Base-by-base conservation (phyloP, 345 rosid species). In the Melaleuca quinquenervia region DNA sequence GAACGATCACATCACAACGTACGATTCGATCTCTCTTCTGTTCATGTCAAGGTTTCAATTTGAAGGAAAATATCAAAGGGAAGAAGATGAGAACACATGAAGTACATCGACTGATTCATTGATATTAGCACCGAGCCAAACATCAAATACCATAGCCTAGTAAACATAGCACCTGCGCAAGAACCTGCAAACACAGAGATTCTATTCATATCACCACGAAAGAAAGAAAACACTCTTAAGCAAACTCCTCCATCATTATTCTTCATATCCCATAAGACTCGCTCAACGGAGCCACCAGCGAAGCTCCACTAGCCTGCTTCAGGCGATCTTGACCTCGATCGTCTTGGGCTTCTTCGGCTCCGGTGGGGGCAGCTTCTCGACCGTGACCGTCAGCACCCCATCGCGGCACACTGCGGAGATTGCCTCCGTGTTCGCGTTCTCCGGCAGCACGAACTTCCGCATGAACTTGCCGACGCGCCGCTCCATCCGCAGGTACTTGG, bases 401-500 rank as follows among this genome's bases (percentile, higher is more conserved):
- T 95, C 98, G n/a, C 89, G 87, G 87, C 93, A 94, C 70, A 88
- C 93, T 3, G 97, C 98, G 20, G 95, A 88, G 16, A 95, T 88
- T 10, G 90, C 89, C 0, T 94, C 96, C 27, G 88, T 84, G 52
- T 95, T 92, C 0, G 97, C 98, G 84, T 95, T 96, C 62, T 95
- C 97, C 22, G 95, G 96, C 54, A 97, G 55, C 26, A 51, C 88
- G 53, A 97, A 95, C 85, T 94, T 95, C 96, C 95, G 88, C 96
- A 95, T 91, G 16, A 92, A 90, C 93, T 94, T 96, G 2, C 96
- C 96, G 11, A 94, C 86, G 82, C 97, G 90, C 86, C 99, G 91
- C 90, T 96, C 98, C 96, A 94, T 94, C 85, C 96, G 91, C 87
- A 93, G 88, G 41, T 95, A 95, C 93, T 93, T 95, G 26, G 90